phyloP scores from a whole-genome alignment of 495 filamentous ascomycete genomes.

The Elaphomyces granulatus region DNA sequence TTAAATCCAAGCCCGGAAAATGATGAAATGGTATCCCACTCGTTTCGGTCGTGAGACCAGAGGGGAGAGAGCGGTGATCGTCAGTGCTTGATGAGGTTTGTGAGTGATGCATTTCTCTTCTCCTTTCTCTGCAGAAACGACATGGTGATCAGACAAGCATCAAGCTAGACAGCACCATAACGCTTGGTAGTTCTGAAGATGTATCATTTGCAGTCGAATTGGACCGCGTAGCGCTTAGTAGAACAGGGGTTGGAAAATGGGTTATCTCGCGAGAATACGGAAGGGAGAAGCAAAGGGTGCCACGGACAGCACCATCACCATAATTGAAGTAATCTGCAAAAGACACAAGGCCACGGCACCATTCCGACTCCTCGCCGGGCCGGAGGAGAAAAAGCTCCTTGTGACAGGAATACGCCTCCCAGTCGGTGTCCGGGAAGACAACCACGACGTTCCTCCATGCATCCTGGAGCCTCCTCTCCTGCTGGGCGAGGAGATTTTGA shows the following conservation, averaged over 20 bases:
- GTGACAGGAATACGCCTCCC: constrained; percentile 44
- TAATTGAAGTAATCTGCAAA: constrained; percentile 86
- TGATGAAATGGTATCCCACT: too few species aligned
- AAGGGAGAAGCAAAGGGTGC: too few species aligned
- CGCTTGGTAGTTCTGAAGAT: constrained; percentile 38
- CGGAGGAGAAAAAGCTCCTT: constrained; percentile 59
- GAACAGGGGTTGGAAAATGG: too few species aligned
- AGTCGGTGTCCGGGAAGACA: constrained; percentile 36
- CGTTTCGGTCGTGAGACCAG: too few species aligned
- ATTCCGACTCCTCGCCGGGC: constrained; percentile 33
- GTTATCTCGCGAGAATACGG: too few species aligned
- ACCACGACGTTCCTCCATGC: constrained; percentile 42
- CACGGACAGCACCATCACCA: constrained; percentile 35
- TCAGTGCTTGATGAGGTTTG: constrained; percentile 57
- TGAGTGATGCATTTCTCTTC: constrained; percentile 72
- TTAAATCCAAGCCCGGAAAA: too few species aligned
- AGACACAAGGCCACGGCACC: constrained; percentile 48
- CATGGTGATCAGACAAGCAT: not conserved
- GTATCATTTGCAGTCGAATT: constrained; percentile 43
- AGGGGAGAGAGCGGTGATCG: too few species aligned
- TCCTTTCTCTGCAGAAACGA: constrained; percentile 31
- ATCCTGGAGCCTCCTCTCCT: constrained; percentile 42
- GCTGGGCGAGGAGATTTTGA: constrained; percentile 41
- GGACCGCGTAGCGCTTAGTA: constrained; percentile 55
- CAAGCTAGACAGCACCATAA: constrained; percentile 29